Evolutionary conservation across 768 basidiomycete genomes (phyloP), one percentile per base, ranked within the genome.

Genomic region (Calocybe indica): DNA sequence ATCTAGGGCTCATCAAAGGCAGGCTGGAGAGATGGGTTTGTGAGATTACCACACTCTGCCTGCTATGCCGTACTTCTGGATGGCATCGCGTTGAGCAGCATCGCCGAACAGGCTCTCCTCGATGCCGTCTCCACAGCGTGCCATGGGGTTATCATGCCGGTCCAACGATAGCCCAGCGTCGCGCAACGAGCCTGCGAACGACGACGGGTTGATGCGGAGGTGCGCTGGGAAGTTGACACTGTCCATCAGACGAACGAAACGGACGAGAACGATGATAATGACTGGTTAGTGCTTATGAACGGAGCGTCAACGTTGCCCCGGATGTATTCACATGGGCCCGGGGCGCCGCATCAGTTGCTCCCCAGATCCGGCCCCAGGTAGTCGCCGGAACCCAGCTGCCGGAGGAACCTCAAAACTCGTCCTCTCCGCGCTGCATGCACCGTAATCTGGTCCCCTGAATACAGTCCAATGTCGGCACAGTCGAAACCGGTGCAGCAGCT

Each of bases 11-110:
- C 22, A 22, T 22, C 22, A 22, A 22, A 22, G 22, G 22, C 22
- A 22, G 22, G 4, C 22, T 22, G 22, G 22, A 22, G 22, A 22
- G 22, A 22, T 22, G 22, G 22, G 1, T 22, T 22, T 22, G 4
- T 22, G 22, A 22, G 1, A 22, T 22, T 71, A 88, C 91, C 90
- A 92, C 40, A 93, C 81, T 63, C 87, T 73, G 31, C 89, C 88
- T 6, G 89, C 91, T 47, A 93, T 92, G 5, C 90, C 89, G 59
- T 85, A 91, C 54, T 68, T 69, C 11, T 71, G 64, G 46, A 92
- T 92, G 5, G 85, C 79, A 11, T 70, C 62, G 48, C 67, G 67
- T 61, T 87, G 86, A 4, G 70, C 69, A 31, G 53, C 43, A 6
- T 51, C 41, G 15, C 65, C 62, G 55, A 71, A 76, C 6, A 47